A percentile compares a stretch with the other conserved stretches of the same genome.
These are phyloP conservation scores for Spongospora subterranea DNA, from an alignment of 208 protist species.

Conservation along the genomic window DNA sequence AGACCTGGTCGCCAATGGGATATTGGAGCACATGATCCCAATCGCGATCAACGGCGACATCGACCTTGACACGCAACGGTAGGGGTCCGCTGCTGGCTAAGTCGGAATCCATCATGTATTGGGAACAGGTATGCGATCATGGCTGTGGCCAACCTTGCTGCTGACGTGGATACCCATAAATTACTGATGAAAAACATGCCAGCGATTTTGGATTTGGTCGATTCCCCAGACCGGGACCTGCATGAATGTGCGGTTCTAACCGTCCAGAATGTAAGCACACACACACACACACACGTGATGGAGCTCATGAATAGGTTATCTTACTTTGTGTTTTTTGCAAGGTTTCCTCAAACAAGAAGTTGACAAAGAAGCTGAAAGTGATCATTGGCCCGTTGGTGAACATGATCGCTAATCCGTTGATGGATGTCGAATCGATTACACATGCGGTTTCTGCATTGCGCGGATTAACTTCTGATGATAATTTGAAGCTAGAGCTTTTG, in stretches of 20 bases:
- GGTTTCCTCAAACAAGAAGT: slow-evolving; percentile 52
- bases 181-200: slow-evolving; percentile 52
- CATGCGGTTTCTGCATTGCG: slow-evolving; percentile 39
- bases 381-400: slow-evolving; percentile 42
- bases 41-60: slow-evolving; percentile 6
- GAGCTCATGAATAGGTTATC: too few species aligned
- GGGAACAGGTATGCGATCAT: slow-evolving; percentile 29
- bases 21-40: slow-evolving; percentile 24
- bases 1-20: slow-evolving; percentile 10
- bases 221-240: slow-evolving; percentile 44
- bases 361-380: slow-evolving; percentile 49
- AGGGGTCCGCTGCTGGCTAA: not conserved
- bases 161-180: slow-evolving; percentile 25
- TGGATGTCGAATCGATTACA: slow-evolving; percentile 53
- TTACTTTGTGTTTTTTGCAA: too few species aligned
- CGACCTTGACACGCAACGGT: slow-evolving; percentile 51
- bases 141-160: slow-evolving; percentile 41
- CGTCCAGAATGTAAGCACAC: slow-evolving; percentile 44
- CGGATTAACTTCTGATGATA: slow-evolving; percentile 31
- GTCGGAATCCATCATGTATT: not conserved
- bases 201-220: slow-evolving; percentile 43
- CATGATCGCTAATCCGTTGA: slow-evolving; percentile 55
- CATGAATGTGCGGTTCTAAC: slow-evolving; percentile 52
- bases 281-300: too few species aligned
- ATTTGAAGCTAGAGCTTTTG: slow-evolving; percentile 38